Evolutionary conservation across 2,329 filamentous ascomycete genomes (phyloP), one percentile per base, ranked within the genome.

Genomic region (Neofusicoccum sp.): DNA sequence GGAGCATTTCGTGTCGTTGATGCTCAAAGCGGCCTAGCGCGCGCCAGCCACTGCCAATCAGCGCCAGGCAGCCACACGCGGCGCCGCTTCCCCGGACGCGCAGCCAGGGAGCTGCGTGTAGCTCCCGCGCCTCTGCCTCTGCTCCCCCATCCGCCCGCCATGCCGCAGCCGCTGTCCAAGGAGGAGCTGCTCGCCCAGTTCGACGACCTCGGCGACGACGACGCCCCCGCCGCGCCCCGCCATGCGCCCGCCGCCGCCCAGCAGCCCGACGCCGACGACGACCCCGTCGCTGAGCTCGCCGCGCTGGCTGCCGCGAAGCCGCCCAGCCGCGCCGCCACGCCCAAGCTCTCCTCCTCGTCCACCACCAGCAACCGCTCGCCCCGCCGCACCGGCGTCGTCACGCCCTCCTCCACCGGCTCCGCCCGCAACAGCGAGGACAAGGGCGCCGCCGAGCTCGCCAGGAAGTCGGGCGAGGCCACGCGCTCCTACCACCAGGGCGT

Each of bases 271-370:
- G 74, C 75, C 48, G 73, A 79, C 68, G 84, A 90, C 67, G 92
- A 96, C 72, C 86, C 93, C 61, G 84, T 98, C 40, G 92, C 92
- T 64, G 93, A 97, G 68, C 85, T 98, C 63, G 91, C 96, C 73
- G 87, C 88, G 67, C 85, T 96, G 44, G 90, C 75, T 61, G 70
- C 70, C 81, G 88, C 70, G 84, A 90, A 33, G 70, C 80, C 63
- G 87, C 87, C 65, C 28, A 76, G 73, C 53, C 87, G 93, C 49
- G 90, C 93, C 14, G 88, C 90, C 69, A 98, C 93, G 1, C 95
- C 93, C 40, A 89, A 90, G 67, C 74, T 81, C 62, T 81, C 79
- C 61, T 78, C 78, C 47, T 80, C 78, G 41, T 72, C 71, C 31
- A 78, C 75, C 34, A 72, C 75, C 34, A 75, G 74, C 38, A 75